These are phyloP conservation scores for Fraxinus nigra DNA, from an alignment of 305 asterid species.

Conservation along the genomic window DNA sequence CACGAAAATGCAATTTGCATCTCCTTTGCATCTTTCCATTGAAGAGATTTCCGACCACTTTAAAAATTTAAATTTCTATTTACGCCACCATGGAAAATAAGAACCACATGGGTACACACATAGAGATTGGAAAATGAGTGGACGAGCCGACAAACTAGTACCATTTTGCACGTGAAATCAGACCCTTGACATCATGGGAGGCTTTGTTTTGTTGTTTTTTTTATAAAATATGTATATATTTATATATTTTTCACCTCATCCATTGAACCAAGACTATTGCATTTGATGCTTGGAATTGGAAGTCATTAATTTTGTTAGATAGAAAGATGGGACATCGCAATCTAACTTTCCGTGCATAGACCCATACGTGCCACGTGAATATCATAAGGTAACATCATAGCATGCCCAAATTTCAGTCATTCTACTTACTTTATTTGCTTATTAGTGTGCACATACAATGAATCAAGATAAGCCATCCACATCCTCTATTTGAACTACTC, in stretches of 20 bases:
- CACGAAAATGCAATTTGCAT: no score
- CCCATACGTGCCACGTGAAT: constrained; percentile 1
- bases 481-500: background rate
- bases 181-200: background rate
- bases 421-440: background rate
- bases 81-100: background rate
- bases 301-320: background rate
- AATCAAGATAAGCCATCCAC: background rate
- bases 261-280: background rate
- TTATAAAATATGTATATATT: background rate
- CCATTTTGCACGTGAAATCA: background rate
- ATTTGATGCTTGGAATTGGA: background rate
- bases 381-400: background rate
- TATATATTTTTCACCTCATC: background rate
- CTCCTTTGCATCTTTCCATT: no score
- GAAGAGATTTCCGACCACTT: no score
- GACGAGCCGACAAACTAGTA: background rate
- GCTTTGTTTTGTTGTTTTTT: background rate
- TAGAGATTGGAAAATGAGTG: background rate
- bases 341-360: background rate
- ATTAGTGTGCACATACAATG: background rate
- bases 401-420: background rate
- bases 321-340: background rate
- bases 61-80: no score
- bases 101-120: background rate